Evolutionary conservation across 225 moss, liverwort and hornwort genomes (phyloP), one percentile per base, ranked within the genome.

Genomic region (Straminergon stramineum): DNA sequence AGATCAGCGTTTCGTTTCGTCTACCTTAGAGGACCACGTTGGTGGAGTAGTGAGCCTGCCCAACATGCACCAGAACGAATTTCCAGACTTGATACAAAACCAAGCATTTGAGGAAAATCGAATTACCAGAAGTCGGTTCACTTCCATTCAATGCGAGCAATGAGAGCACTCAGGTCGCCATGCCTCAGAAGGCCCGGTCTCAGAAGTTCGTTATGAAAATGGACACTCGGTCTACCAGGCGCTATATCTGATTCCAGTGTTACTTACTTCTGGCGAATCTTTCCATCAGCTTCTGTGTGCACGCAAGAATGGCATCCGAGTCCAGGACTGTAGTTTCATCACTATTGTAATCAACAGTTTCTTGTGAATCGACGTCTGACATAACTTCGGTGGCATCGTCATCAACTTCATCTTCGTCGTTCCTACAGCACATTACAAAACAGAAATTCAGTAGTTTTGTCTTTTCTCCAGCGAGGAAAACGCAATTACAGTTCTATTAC

Each of bases 381-480:
- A 93, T 91, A 66, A 91, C 79, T 89, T 93, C 93, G 37, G 93
- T 91, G 73, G 93, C 93, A 79, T 93, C 91, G 83, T 91, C 91
- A 86, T 93, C 91, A 64, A 62, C 86, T 61, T 85, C 84, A n/a
- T 65, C 89, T 61, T 90, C 88, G 52, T 87, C 82, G 31, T 85
- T 85, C 37, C 73, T 78, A 67, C 91, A 82, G 86, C 89, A 79
- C 66, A 85, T 71, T 21, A n/a, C 63, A 43, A 55, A 82, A 82
- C 37, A 79, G 41, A 89, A 67, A 71, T 32, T 89, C 65, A 92
- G 58, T 73, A 37, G 7, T 51, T 85, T 62, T 58, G 52, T 75
- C 67, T 48, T 52, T 65, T 78, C 68, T 34, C 39, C 62, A 41
- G n/a, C 39, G 60, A 75, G 52, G 26, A 75, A 79, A 48, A 73